A percentile compares a stretch with the other conserved stretches of the same genome.
phyloP scores from a whole-genome alignment of 257 asterid species.

The Solanum dulcamara region DNA sequence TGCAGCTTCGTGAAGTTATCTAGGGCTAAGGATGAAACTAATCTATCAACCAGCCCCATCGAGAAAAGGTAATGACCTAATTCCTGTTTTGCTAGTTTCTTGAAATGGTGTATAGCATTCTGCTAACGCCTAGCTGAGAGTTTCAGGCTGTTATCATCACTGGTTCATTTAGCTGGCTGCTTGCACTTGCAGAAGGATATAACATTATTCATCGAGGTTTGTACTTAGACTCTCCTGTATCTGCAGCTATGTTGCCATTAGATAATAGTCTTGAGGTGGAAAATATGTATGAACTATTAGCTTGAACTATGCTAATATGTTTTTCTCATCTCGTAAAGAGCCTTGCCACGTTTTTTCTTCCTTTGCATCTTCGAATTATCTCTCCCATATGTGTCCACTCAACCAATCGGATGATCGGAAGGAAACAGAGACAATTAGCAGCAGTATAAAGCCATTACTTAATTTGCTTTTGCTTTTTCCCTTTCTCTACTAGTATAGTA shows the following conservation, averaged over 20 bases:
- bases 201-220: conserved; percentile 40
- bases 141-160: conserved; percentile 48
- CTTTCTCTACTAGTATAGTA: neutral
- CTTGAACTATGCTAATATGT: neutral
- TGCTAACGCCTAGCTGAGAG: neutral
- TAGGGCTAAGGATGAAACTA: conserved; percentile 15
- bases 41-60: conserved; percentile 16
- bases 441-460: neutral
- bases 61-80: conserved; percentile 31
- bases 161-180: conserved; percentile 37
- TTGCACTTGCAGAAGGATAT: conserved; percentile 43
- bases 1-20: conserved; percentile 52
- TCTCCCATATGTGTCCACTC: neutral
- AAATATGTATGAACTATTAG: neutral
- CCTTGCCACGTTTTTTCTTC: neutral
- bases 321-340: neutral
- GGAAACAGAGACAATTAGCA: neutral
- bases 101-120: neutral
- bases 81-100: neutral
- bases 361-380: neutral
- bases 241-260: neutral
- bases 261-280: neutral
- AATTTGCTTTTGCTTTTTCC: neutral
- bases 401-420: neutral
- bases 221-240: conserved; percentile 1